These are phyloP conservation scores for Purpureocillium takamizusanense DNA, from an alignment of 2,329 filamentous ascomycete genomes.

Conservation along the genomic window DNA sequence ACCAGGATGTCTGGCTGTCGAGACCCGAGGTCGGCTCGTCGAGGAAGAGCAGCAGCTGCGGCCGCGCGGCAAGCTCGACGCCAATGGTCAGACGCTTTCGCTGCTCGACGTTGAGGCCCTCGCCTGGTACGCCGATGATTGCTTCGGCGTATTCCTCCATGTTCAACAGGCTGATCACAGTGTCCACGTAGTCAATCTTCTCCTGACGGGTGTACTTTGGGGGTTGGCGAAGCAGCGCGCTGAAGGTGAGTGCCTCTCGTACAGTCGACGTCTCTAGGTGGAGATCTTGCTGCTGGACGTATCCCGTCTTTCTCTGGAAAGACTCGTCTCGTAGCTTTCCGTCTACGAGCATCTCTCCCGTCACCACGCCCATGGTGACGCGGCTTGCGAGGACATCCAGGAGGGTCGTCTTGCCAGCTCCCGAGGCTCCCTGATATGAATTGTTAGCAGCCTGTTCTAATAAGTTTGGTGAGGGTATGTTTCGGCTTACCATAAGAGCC, in stretches of 20 bases:
- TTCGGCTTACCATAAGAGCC: conserved; percentile 44
- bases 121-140: conserved; percentile 35
- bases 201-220: too few relatives aligned
- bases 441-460: too few relatives aligned
- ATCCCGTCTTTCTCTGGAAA: conserved; percentile 64
- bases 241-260: conserved; percentile 29
- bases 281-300: conserved; percentile 60
- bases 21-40: conserved; percentile 48
- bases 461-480: too few relatives aligned
- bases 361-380: conserved; percentile 62
- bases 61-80: conserved; percentile 33
- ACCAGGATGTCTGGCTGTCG: conserved; percentile 56
- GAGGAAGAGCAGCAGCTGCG: conserved; percentile 39
- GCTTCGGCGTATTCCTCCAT: conserved; percentile 45
- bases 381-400: conserved; percentile 56
- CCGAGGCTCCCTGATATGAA: conserved; percentile 27
- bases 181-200: conserved; percentile 8
- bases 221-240: conserved; percentile 34
- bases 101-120: conserved; percentile 31
- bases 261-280: conserved; percentile 34
- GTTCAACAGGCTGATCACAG: conserved; percentile 29
- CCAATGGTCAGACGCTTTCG: conserved; percentile 40
- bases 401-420: conserved; percentile 57
- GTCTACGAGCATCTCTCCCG: conserved; percentile 62
- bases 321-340: conserved; percentile 55